Evolutionary conservation across 2,329 filamentous ascomycete species (phyloP).

Genomic region (Neonectria ditissima): DNA sequence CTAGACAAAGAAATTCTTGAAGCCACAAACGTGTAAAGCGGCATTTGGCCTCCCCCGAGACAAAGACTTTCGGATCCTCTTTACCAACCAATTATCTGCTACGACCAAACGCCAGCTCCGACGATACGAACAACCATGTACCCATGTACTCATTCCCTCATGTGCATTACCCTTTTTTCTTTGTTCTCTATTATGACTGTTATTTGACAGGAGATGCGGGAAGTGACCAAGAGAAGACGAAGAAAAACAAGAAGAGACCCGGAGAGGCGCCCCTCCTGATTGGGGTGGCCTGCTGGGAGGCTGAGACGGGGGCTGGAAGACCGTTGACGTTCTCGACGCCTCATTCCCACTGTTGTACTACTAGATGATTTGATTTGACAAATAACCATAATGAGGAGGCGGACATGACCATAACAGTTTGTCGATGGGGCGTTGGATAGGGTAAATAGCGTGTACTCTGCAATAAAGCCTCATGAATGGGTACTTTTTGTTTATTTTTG

Average conservation of each 20-base stretch:
- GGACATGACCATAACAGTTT: slow-evolving; percentile 23
- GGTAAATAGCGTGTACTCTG: slow-evolving; percentile 16
- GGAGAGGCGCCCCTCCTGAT: not conserved
- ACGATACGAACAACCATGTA: slow-evolving; percentile 44
- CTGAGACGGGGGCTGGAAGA: slow-evolving; percentile 4
- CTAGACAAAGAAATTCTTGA: slow-evolving; percentile 34
- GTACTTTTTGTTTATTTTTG: slow-evolving; percentile 11
- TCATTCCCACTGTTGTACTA: slow-evolving; percentile 30
- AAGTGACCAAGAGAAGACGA: not conserved
- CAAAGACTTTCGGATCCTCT: slow-evolving; percentile 16
- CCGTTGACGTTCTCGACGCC: not conserved
- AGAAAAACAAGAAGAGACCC: slow-evolving; percentile 2
- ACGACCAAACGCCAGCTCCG: slow-evolving; percentile 34
- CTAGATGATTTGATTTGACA: slow-evolving; percentile 29
- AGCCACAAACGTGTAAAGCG: slow-evolving; percentile 18
- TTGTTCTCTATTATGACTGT: slow-evolving; percentile 26
- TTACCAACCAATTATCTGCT: slow-evolving; percentile 24
- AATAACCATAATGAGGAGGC: slow-evolving; percentile 34
- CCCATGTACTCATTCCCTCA: slow-evolving; percentile 34
- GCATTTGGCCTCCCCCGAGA: slow-evolving; percentile 27
- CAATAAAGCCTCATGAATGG: slow-evolving; percentile 18
- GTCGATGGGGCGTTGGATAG: slow-evolving; percentile 22
- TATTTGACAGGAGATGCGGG: slow-evolving; percentile 9
- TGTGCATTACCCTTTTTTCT: slow-evolving; percentile 15
- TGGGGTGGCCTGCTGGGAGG: not conserved